Conservation (phyloP, 2,329 filamentous ascomycete genomes). For the Claviceps fusiformis region DNA sequence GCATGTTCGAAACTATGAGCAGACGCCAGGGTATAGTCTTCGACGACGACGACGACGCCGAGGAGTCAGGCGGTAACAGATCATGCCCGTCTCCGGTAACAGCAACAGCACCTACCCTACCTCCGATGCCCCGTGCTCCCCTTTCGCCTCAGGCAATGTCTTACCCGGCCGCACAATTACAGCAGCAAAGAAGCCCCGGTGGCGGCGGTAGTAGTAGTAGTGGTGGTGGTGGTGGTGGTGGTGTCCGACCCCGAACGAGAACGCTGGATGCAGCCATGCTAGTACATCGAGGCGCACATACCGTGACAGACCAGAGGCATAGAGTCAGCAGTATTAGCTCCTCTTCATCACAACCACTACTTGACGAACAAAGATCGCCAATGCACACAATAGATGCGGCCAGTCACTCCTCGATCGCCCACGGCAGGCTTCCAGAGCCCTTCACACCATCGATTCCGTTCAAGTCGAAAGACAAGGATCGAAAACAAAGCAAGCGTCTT, state of each 20-base stretch:
- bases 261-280: constrained; percentile 44
- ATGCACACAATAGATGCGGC: constrained; percentile 29
- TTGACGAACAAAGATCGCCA: constrained; percentile 32
- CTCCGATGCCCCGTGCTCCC: neutral
- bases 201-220: constrained; percentile 15
- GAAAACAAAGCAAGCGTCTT: constrained; percentile 38
- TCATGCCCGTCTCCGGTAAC: constrained; percentile 25
- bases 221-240: constrained; percentile 14
- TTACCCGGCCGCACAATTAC: constrained; percentile 6
- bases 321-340: constrained; percentile 61
- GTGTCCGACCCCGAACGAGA: constrained; percentile 39
- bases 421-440: constrained; percentile 21
- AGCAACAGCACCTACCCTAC: constrained; percentile 1
- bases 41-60: constrained; percentile 35
- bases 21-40: constrained; percentile 49
- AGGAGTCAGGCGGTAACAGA: constrained; percentile 15
- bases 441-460: constrained; percentile 10
- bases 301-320: constrained; percentile 39
- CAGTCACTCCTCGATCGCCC: constrained; percentile 26
- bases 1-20: constrained; percentile 22
- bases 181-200: constrained; percentile 19
- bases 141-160: neutral
- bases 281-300: constrained; percentile 26
- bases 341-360: constrained; percentile 37
- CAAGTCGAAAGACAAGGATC: constrained; percentile 13